These are phyloP conservation scores for Tylopilus sp. DNA, from an alignment of 768 basidiomycete species.

Conservation along the genomic window DNA sequence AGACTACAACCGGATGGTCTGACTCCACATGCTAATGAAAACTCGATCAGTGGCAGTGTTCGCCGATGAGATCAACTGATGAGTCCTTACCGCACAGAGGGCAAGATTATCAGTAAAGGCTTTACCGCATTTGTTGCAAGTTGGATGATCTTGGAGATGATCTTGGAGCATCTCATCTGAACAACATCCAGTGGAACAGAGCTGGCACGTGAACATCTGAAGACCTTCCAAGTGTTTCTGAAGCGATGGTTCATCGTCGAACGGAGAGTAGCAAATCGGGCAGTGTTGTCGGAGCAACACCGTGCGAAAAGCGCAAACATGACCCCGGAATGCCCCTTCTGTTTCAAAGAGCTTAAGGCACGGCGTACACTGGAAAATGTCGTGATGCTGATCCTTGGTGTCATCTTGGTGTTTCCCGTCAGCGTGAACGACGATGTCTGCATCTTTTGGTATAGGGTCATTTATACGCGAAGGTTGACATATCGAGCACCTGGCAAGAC, in stretches of 20 bases:
- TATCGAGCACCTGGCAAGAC: constrained; percentile 1
- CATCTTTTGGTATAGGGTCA: neutral
- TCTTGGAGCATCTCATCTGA: constrained; percentile 26
- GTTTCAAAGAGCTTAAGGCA: constrained; percentile 18
- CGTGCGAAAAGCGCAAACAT: constrained; percentile 14
- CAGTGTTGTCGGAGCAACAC: constrained; percentile 18
- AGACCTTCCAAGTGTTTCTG: constrained; percentile 17
- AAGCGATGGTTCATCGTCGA: constrained; percentile 17
- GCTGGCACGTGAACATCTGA: constrained; percentile 15
- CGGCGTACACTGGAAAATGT: constrained; percentile 9
- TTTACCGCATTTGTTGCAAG: constrained; percentile 21
- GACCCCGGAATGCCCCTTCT: constrained; percentile 4
- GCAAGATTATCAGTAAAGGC: constrained; percentile 18
- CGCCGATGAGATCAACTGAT: neutral
- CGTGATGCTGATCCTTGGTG: neutral
- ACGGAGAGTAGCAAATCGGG: constrained; percentile 19
- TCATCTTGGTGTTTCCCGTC: neutral
- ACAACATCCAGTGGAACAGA: constrained; percentile 20
- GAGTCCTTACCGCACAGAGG: constrained; percentile 20
- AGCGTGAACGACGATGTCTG: neutral
- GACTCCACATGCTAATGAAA: constrained; percentile 20
- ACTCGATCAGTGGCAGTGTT: neutral
- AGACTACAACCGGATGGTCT: constrained; percentile 24
- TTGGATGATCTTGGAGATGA: constrained; percentile 23
- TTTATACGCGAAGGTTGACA: constrained; percentile 7